These are phyloP conservation scores for Lomentospora prolificans DNA, from an alignment of 2,329 filamentous ascomycete species.

Conservation along the genomic window DNA sequence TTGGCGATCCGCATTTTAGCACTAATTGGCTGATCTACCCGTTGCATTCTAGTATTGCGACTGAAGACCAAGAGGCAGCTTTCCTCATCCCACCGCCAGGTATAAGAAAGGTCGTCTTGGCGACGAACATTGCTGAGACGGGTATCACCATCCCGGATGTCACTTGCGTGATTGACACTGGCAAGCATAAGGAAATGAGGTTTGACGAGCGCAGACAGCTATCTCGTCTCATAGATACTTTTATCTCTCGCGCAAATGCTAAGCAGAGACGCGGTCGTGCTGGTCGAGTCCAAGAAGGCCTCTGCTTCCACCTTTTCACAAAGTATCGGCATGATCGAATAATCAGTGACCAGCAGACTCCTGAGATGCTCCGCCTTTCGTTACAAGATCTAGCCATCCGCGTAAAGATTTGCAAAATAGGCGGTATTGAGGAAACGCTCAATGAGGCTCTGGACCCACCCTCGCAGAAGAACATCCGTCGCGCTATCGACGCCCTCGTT, in stretches of 20 bases:
- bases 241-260: conserved; percentile 90
- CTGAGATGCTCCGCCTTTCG: conserved; percentile 89
- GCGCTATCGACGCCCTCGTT: conserved; percentile 84
- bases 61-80: conserved; percentile 89
- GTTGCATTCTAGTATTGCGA: conserved; percentile 89
- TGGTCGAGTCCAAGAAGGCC: conserved; percentile 85
- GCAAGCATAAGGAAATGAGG: conserved; percentile 95
- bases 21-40: conserved; percentile 78
- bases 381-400: conserved; percentile 91
- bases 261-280: conserved; percentile 91
- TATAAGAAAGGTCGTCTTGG: conserved; percentile 83
- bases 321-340: conserved; percentile 75
- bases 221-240: conserved; percentile 83
- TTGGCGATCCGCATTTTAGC: conserved; percentile 66
- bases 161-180: conserved; percentile 91
- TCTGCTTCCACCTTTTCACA: conserved; percentile 95
- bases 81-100: conserved; percentile 78
- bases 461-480: conserved; percentile 81
- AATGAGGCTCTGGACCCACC: conserved; percentile 83
- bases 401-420: conserved; percentile 95
- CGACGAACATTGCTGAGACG: conserved; percentile 97
- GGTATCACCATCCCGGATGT: conserved; percentile 98
- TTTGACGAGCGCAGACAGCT: conserved; percentile 91
- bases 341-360: conserved; percentile 88
- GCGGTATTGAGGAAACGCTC: conserved; percentile 83